Conservation (phyloP, 2,329 filamentous ascomycete genomes). For the Herpotrichia juniperi region DNA sequence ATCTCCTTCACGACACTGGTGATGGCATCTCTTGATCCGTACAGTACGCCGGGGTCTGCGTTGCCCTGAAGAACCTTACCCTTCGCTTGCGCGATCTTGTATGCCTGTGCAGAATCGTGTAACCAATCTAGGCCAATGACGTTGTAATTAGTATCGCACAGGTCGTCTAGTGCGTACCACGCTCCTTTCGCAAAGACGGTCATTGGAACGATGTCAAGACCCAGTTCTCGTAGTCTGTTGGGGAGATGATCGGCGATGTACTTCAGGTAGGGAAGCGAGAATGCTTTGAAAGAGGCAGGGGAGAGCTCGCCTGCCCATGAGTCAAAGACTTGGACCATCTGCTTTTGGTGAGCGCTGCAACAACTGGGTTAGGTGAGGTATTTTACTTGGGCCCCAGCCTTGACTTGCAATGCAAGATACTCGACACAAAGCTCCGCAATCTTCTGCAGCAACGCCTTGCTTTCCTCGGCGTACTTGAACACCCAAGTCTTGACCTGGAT, state of each 20-base stretch:
- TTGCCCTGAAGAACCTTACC: constrained; percentile 91
- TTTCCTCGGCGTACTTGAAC: constrained; percentile 82
- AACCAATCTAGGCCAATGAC: constrained; percentile 96
- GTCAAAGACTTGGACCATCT: constrained; percentile 95
- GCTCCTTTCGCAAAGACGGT: constrained; percentile 98
- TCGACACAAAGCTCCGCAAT: constrained; percentile 95
- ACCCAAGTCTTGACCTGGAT: constrained; percentile 96
- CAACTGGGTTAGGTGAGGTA: neutral
- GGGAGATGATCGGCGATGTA: constrained; percentile 86
- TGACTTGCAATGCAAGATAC: constrained; percentile 88
- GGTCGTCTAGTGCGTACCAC: constrained; percentile 89
- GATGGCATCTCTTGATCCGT: constrained; percentile 82
- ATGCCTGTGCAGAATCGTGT: constrained; percentile 84
- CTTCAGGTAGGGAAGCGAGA: constrained; percentile 84
- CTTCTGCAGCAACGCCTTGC: constrained; percentile 83
- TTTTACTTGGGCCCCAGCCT: constrained; percentile 83
- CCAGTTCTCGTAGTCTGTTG: constrained; percentile 72
- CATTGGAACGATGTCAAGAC: constrained; percentile 86
- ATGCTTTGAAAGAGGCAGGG: constrained; percentile 79
- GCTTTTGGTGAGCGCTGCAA: constrained; percentile 19
- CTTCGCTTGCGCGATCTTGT: constrained; percentile 72
- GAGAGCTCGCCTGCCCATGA: constrained; percentile 97
- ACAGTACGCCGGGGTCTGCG: constrained; percentile 90
- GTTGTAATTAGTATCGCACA: constrained; percentile 89
- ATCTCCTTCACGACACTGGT: constrained; percentile 82